Conservation (phyloP, 306 rosid species). For the Rosa persica region DNA sequence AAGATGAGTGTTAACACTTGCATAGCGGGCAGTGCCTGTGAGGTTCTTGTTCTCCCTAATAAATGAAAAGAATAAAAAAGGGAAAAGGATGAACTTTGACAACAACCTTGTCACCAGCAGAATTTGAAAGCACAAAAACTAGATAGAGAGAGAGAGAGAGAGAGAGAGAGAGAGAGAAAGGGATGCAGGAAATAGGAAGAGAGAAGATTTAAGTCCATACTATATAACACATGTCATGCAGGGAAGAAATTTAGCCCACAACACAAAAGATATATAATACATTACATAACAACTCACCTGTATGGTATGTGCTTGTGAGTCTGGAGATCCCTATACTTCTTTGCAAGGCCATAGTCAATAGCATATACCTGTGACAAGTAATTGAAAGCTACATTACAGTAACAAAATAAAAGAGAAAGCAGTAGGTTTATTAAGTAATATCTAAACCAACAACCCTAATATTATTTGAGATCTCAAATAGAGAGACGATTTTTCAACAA, state of each 20-base stretch:
- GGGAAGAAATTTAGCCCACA: background rate
- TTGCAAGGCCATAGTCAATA: slow-evolving; percentile 97
- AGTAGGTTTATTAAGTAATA: background rate
- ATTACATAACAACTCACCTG: slow-evolving; percentile 54
- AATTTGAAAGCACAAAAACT: background rate
- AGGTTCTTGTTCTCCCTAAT: slow-evolving; percentile 96
- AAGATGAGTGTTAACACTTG: slow-evolving; percentile 97
- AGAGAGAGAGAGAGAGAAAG: background rate
- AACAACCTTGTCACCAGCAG: background rate
- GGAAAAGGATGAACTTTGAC: slow-evolving; percentile 11
- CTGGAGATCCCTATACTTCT: slow-evolving; percentile 95
- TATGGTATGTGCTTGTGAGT: slow-evolving; percentile 97
- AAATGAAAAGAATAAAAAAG: slow-evolving; percentile 7
- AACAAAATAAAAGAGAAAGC: background rate
- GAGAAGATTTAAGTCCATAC: background rate
- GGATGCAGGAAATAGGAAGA: background rate
- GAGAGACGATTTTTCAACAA: background rate
- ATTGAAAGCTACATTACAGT: slow-evolving; percentile 3
- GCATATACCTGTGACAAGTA: slow-evolving; percentile 67
- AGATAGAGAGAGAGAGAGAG: too few species aligned
- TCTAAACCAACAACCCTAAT: background rate
- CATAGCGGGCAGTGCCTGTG: slow-evolving; percentile 99
- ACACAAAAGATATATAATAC: background rate
- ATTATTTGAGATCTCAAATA: background rate
- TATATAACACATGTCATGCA: background rate